Percentiles rank a stretch among this genome's conserved stretches.
These are phyloP conservation scores for Oropetium thomaeum DNA, from an alignment of 176 grass and related monocot species.

Conservation along the genomic window DNA sequence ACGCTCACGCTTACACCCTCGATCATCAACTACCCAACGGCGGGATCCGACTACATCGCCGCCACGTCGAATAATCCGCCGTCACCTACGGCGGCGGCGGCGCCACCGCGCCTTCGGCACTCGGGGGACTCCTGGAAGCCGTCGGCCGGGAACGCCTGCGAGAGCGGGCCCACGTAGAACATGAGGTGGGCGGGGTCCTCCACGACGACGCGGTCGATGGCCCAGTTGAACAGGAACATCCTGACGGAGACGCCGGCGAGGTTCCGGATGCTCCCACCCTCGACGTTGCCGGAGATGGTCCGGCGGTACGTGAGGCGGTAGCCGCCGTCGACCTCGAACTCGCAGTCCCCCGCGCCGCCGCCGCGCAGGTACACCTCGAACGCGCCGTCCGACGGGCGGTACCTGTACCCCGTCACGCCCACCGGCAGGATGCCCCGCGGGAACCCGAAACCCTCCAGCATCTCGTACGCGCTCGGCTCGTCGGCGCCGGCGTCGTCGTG, in stretches of 20 bases:
- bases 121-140: constrained; percentile 45
- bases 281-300: constrained; percentile 41
- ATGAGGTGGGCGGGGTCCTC: constrained; percentile 31
- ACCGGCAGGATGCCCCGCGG: constrained; percentile 57
- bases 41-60: constrained; percentile 28
- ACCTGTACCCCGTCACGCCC: constrained; percentile 48
- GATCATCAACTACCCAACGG: no score
- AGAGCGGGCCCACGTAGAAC: constrained; percentile 61
- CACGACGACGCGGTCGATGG: constrained; percentile 45
- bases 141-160: constrained; percentile 41
- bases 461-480: constrained; percentile 55
- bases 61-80: background rate
- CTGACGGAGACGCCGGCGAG: constrained; percentile 48
- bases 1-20: background rate
- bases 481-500: background rate
- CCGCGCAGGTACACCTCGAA: constrained; percentile 44
- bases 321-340: constrained; percentile 46
- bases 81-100: background rate
- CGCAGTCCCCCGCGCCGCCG: constrained; percentile 54
- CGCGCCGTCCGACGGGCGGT: constrained; percentile 35
- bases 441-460: constrained; percentile 61
- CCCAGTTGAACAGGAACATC: constrained; percentile 45
- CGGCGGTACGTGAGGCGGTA: constrained; percentile 49
- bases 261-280: constrained; percentile 28
- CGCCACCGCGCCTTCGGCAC: no score